A percentile compares a stretch with the other conserved stretches of the same genome.
Evolutionary conservation across 495 filamentous ascomycete genomes (phyloP).

Genomic region (Podospora conica): DNA sequence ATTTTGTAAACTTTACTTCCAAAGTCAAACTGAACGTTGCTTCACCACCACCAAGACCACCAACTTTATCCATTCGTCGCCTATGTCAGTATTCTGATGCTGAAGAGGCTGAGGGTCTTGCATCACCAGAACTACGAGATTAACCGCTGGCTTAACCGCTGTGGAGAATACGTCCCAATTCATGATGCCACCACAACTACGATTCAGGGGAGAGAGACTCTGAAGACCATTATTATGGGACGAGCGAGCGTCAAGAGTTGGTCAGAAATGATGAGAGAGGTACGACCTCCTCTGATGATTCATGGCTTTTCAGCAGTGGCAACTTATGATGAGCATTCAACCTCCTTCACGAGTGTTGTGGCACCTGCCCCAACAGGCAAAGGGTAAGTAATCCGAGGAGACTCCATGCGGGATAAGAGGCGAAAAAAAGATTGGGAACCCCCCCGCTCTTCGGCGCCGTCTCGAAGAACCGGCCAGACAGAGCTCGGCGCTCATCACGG

Average conservation of each 20-base stretch:
- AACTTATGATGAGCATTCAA: background rate
- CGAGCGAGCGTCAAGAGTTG: background rate
- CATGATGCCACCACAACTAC: background rate
- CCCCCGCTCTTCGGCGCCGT: background rate
- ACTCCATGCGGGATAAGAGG: background rate
- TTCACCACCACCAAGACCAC: slow-evolving; percentile 2
- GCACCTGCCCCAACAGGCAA: background rate
- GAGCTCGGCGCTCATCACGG: background rate
- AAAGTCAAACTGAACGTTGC: slow-evolving; percentile 1
- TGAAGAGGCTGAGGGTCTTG: too few species aligned
- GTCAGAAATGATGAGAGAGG: background rate
- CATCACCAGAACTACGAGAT: background rate
- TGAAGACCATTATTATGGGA: too few species aligned
- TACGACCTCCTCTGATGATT: too few species aligned
- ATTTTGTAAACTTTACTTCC: background rate
- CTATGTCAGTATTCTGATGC: too few species aligned
- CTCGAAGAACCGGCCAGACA: background rate
- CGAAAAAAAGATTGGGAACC: background rate
- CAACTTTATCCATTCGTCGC: background rate
- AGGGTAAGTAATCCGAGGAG: background rate
- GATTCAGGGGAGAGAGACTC: too few species aligned
- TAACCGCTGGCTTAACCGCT: background rate
- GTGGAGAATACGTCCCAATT: background rate
- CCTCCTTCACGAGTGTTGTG: background rate
- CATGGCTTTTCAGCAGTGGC: background rate